Base-by-base conservation (phyloP, 108 stramenopile species). In the Nitzschia sp. region DNA sequence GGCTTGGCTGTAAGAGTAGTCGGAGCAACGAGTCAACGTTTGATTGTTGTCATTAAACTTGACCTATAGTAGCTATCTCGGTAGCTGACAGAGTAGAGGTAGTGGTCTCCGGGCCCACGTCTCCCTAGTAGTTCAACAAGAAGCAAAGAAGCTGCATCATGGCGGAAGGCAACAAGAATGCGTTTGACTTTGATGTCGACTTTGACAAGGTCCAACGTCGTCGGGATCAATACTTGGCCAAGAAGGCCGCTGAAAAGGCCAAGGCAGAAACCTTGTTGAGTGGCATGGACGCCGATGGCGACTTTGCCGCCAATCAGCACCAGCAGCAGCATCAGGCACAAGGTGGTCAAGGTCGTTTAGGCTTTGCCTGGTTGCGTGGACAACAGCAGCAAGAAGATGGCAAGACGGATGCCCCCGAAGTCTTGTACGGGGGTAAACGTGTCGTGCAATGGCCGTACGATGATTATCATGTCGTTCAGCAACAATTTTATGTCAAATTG, bases 391-490 rank as follows among this genome's bases (percentile, higher is more conserved):
- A 46, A 36, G 47, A 24, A 49, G 31, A 59, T 19, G n/a, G 28
- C 28, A 67, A 65, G 23, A 45, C 21, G 2, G 69, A 68, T 6
- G 19, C 59, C 13, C 45, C 36, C 17, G 69, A 54, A 15, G 29
- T 77, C 30, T 60, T 77, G 19, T 70, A 56, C 60, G 69, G 69
- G 27, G 76, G 76, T 29, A 70, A 70, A 35, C 54, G 56, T 30
- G 69, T 77, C 42, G 31, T 49, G 1, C 76, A 68, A 26, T 95
- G 93, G 93, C 93, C 93, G 47, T 92, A 84, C 63, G 93, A 94
- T 79, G 82, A 92, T 64, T 95, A 87, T 76, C 90, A 95, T 61
- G 68, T 84, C 46, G 82, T 83, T 11, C 93, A 91, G 71, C 75
- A 90, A 59, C 34, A 72, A 33, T 78, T 80, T 64, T 95, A 95